Percentiles rank a stretch among this genome's conserved stretches.
Conservation (phyloP, 129 eudicot species). For the Kitagawia praeruptora region DNA sequence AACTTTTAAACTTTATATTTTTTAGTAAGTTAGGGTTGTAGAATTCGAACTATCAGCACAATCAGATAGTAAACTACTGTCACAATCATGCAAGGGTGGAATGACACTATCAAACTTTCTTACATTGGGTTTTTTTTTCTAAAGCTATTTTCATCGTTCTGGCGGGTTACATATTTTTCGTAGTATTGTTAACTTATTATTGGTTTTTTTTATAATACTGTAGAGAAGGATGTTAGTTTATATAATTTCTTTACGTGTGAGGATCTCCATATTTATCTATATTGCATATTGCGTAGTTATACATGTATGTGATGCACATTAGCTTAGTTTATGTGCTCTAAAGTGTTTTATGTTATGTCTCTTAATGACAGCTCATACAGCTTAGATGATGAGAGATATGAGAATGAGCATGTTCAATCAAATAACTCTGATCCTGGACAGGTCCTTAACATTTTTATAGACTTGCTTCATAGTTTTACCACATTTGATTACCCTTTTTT, state of each 20-base stretch:
- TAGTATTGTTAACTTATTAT: background rate
- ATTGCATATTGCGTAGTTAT: background rate
- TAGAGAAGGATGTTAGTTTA: too few species aligned
- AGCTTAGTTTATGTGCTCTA: background rate
- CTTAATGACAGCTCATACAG: slow-evolving; percentile 51
- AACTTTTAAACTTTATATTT: too few species aligned
- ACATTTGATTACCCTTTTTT: background rate
- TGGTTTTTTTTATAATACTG: background rate
- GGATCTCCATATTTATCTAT: background rate
- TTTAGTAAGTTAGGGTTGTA: too few species aligned
- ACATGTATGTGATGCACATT: background rate
- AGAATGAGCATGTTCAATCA: slow-evolving; percentile 56
- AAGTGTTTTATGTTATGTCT: background rate
- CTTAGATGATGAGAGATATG: slow-evolving; percentile 66
- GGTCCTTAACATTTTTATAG: slow-evolving; percentile 29
- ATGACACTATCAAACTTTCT: too few species aligned
- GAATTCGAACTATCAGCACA: too few species aligned
- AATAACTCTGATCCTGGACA: slow-evolving; percentile 65
- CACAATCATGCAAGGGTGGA: too few species aligned
- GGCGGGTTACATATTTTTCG: background rate
- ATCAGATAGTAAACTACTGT: too few species aligned
- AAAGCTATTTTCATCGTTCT: too few species aligned
- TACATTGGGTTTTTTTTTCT: too few species aligned
- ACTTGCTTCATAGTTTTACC: background rate
- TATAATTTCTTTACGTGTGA: background rate